Percentiles rank a stretch among this genome's conserved stretches.
Evolutionary conservation across 306 rosid species (phyloP).

Genomic region (Astragalus glycyphyllos): DNA sequence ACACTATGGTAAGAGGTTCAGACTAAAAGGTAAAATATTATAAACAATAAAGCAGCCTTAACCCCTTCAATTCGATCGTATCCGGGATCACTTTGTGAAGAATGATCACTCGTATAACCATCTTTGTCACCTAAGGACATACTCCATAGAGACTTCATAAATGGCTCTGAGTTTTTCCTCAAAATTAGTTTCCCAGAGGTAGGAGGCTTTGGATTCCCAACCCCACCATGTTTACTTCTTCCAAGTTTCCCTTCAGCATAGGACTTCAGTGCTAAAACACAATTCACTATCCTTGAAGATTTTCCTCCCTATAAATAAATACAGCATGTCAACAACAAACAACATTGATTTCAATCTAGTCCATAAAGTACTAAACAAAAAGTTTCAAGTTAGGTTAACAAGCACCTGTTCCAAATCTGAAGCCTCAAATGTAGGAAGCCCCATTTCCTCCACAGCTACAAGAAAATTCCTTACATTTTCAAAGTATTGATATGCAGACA

Average conservation of each 20-base stretch:
- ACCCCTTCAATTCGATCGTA: constrained; percentile 62
- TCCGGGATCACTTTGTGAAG: constrained; percentile 48
- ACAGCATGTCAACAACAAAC: constrained; percentile 8
- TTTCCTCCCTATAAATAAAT: constrained; percentile 77
- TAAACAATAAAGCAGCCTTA: constrained; percentile 50
- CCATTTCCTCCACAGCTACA: constrained; percentile 48
- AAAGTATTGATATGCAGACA: constrained; percentile 48
- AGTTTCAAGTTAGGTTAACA: not conserved
- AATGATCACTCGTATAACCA: constrained; percentile 52
- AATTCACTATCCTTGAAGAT: constrained; percentile 75
- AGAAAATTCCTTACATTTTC: constrained; percentile 57
- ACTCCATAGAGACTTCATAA: constrained; percentile 51
- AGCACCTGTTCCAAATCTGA: constrained; percentile 86
- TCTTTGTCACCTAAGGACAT: constrained; percentile 57
- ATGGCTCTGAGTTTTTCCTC: constrained; percentile 77
- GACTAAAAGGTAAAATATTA: not conserved
- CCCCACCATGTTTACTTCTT: constrained; percentile 55
- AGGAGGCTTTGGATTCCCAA: constrained; percentile 58
- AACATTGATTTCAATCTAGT: constrained; percentile 2
- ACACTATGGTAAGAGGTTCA: too few species aligned
- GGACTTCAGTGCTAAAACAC: constrained; percentile 82
- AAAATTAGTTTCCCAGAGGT: constrained; percentile 48
- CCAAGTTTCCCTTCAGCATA: constrained; percentile 70
- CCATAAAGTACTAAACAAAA: constrained; percentile 3
- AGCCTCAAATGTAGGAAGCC: constrained; percentile 83